Base-by-base conservation (phyloP, 495 filamentous ascomycete genomes). In the Talaromyces adpressus region DNA sequence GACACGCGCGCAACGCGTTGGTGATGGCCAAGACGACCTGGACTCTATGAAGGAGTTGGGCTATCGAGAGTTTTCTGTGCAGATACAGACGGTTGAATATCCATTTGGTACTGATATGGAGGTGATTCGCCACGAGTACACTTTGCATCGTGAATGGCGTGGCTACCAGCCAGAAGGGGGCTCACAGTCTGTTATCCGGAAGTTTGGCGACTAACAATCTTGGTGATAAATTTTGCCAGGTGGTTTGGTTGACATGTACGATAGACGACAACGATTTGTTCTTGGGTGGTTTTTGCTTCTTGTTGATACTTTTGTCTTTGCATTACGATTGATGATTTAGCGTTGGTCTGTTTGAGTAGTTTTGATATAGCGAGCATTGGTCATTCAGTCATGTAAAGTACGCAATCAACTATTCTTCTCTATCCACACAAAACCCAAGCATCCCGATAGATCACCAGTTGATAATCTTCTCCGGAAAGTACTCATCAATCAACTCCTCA, bases 401-500 rank as follows among this genome's bases (percentile, higher is more conserved):
- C n/a, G 32, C n/a, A 59, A 36, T 36, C 0, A 59, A 59, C 3
- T 16, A 34, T 59, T 39, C 32, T 11, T 30, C 29, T 23, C 8
- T 34, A 29, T 34, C 25, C 29, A 16, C n/a, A 4, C 54, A 57
- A 20, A 18, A 9, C 12, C 20, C 12, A 11, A 53, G 2, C 18
- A 36, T 9, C 14, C 0, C 5, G 36, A 41, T 14, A 41, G 3
- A 63, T 63, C 82, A 95, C 91, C 91, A 94, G 75, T 82, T 85
- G 68, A 96, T 81, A 29, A 88, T 79, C 81, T 81, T 88, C 61
- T 85, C 79, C 18, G 90, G 89, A 71, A 94, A 94, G 71, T 86
- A 94, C 77, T 93, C 90, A 59, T 93, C 84, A 65, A 96, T 92
- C 41, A 94, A 82, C 62, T 91, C 90, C 68, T 89, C 66, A 66